Evolutionary conservation across 768 basidiomycete species (phyloP), one percentile per base, ranked within the genome.

Genomic region (Panaeolus papilionaceus): DNA sequence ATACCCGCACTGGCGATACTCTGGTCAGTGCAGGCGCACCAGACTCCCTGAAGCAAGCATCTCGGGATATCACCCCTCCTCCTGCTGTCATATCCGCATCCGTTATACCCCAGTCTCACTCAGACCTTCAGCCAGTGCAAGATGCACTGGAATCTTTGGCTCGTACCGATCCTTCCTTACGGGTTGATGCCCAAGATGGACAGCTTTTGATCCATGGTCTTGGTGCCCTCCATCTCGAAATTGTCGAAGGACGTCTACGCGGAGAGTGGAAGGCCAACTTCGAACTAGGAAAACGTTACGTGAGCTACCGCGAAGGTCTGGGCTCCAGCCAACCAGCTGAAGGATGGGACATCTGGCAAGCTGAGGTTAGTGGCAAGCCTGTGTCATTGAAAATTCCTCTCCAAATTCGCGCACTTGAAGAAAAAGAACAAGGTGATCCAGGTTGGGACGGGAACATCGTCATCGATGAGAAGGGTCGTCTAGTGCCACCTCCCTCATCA

Each of bases 151-250:
- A 85, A 33, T 81, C 91, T 1, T 80, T 96, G 33, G 81, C 87
- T 18, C 90, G 94, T n/a, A 95, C 95, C 1, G 94, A 96, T 73
- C 94, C 94, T n/a, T 95, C 93, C 0, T 87, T 95, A 37, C 89
- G 95, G 20, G 82, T 89, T 38, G 94, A 95, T 64, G 80, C 82
- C 2, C 89, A 92, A 65, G 94, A 96, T 70, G 94, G 93, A 0
- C 94, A 96, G 72, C 81, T 94, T 39, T 84, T 96, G 38, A 84
- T 94, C 0, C 92, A 95, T 71, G 94, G 94, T 2, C 86, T 96
- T 47, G 94, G 94, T 14, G 88, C 92, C 38, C 84, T 96, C 12
- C 94, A 96, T 74, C 85, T 96, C n/a, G 94, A 96, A 77, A 95
- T 96, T 65, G 84, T 95, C 10, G 92, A 93, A 77, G 87, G 89